phyloP scores from a whole-genome alignment of 2,329 filamentous ascomycete genomes.

The Diplocarpon mali region DNA sequence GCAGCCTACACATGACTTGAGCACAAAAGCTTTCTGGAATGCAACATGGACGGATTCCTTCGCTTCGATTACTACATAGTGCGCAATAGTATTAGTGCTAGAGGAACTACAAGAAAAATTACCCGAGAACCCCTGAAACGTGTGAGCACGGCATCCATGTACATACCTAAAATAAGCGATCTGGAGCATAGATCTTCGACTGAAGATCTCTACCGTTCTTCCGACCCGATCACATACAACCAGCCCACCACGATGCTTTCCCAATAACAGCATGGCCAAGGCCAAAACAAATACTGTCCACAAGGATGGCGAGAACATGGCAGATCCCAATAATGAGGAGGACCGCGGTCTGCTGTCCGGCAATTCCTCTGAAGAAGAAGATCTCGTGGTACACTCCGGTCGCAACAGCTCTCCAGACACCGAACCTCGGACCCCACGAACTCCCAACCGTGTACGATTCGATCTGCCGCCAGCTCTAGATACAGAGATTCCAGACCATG shows the following conservation, averaged over 20 bases:
- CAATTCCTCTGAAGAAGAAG: slow-evolving; percentile 23
- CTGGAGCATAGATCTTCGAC: slow-evolving; percentile 5
- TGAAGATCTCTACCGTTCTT: no score
- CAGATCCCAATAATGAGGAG: slow-evolving; percentile 27
- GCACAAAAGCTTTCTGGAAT: slow-evolving; percentile 2
- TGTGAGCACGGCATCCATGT: no score
- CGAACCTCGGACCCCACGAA: slow-evolving; percentile 24
- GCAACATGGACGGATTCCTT: background rate
- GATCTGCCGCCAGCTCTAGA: slow-evolving; percentile 24
- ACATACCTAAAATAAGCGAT: slow-evolving; percentile 14
- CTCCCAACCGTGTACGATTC: slow-evolving; percentile 27
- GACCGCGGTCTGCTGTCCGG: slow-evolving; percentile 30
- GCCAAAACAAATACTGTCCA: slow-evolving; percentile 28
- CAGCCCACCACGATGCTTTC: slow-evolving; percentile 28
- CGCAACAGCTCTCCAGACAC: slow-evolving; percentile 6
- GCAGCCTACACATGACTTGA: no score
- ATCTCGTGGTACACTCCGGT: slow-evolving; percentile 22
- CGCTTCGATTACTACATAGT: no score
- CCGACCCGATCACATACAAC: slow-evolving; percentile 3
- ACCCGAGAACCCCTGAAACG: background rate
- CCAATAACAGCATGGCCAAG: slow-evolving; percentile 34
- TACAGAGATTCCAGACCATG: slow-evolving; percentile 22
- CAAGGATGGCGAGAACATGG: slow-evolving; percentile 18
- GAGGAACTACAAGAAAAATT: background rate
- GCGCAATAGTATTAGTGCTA: no score